These are phyloP conservation scores for Yamadazyma triangularis DNA, from an alignment of 1,139 yeast genomes.

Conservation along the genomic window DNA sequence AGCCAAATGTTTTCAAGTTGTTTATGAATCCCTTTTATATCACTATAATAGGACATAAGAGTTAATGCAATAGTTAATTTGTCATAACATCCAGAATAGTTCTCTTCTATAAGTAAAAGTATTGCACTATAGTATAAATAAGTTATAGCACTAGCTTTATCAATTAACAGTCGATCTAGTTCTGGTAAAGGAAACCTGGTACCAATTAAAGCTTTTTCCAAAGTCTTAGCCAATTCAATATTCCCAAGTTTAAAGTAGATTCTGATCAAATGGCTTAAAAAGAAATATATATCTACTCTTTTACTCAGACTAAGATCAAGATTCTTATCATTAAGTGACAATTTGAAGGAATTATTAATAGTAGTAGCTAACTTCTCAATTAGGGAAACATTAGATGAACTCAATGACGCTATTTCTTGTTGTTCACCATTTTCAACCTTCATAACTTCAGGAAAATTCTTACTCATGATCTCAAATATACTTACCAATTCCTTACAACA, in stretches of 20 bases:
- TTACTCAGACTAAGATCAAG: conserved; percentile 47
- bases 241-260: conserved; percentile 69
- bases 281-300: conserved; percentile 65
- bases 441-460: conserved; percentile 26
- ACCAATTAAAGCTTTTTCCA: conserved; percentile 67
- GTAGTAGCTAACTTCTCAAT: conserved; percentile 59
- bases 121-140: conserved; percentile 67
- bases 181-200: conserved; percentile 45
- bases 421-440: conserved; percentile 3
- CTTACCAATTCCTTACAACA: conserved; percentile 55
- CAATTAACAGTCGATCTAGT: conserved; percentile 43
- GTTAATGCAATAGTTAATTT: conserved; percentile 47
- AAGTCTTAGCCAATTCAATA: conserved; percentile 71
- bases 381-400: conserved; percentile 14
- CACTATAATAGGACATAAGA: conserved; percentile 21
- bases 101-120: conserved; percentile 58
- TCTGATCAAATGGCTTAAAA: conserved; percentile 68
- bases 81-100: conserved; percentile 46
- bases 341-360: conserved; percentile 70
- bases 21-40: conserved; percentile 15
- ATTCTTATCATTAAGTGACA: conserved; percentile 76
- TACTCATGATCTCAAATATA: conserved; percentile 35
- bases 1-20: conserved; percentile 41
- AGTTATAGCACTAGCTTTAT: conserved; percentile 51
- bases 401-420: conserved; percentile 5